Evolutionary conservation across 2,329 filamentous ascomycete species (phyloP).

Genomic region (Blastomyces emzantsi): DNA sequence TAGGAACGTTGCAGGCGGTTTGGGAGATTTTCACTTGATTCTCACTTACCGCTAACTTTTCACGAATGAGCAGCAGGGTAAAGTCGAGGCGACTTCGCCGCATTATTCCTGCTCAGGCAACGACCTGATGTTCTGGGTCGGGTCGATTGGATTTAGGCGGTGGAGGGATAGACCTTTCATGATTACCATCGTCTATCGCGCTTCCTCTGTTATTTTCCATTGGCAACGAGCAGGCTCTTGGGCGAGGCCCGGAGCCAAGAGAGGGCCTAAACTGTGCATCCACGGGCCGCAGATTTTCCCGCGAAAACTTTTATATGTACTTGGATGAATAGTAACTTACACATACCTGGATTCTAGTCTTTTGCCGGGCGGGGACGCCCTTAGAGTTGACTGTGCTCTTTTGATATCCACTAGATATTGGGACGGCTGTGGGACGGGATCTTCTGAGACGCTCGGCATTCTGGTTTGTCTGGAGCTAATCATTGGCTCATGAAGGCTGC

Average conservation of each 20-base stretch:
- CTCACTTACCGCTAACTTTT: neutral
- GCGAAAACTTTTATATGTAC: neutral
- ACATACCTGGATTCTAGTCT: too few relatives aligned
- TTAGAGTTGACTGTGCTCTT: neutral
- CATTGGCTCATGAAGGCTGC: neutral
- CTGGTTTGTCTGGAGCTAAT: neutral
- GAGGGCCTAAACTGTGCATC: neutral
- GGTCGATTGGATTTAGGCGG: neutral
- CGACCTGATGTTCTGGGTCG: neutral
- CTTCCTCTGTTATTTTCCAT: neutral
- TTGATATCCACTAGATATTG: neutral
- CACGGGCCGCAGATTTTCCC: neutral
- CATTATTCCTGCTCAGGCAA: neutral
- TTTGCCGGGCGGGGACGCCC: neutral
- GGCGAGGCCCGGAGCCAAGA: neutral
- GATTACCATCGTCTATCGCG: neutral
- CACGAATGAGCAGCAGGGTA: neutral
- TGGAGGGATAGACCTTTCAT: neutral
- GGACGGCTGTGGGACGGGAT: neutral
- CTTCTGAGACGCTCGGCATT: neutral
- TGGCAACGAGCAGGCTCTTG: neutral
- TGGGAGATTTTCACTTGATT: neutral
- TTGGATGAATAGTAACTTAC: too few relatives aligned
- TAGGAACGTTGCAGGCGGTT: neutral
- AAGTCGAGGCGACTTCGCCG: neutral